Base-by-base conservation (phyloP, 192 early-diverging fungal genomes). In the Phlyctochytrium bullatum region DNA sequence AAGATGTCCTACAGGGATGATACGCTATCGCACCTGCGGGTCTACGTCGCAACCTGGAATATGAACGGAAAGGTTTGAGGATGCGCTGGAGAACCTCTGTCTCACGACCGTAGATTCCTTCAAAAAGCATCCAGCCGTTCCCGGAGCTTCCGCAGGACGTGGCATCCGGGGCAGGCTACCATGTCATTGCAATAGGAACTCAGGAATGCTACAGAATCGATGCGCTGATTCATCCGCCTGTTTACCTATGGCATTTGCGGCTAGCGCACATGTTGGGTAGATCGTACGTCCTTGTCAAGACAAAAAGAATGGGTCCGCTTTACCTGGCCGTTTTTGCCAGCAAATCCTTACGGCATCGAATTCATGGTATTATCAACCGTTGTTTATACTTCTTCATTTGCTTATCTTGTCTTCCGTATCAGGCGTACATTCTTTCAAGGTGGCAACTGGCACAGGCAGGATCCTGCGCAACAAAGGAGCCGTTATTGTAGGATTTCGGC, bases 41-140 rank as follows among this genome's bases (percentile, higher is more conserved):
- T 95, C 24, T 89, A 91, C 76, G 74, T 91, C 10, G 93, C 93
- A 29, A 92, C 94, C 1, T 97, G 91, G 77, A 99, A 99, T 68
- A 64, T 99, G 40, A 96, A 98, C 62, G 97, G 97, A 30, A 83
- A 83, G 32, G 36, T 82, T 47, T 47, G 40, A 47, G 40, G 20
- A 6, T 47, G 6, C 40, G 40, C 20, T 47, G 20, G 40, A 14
- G 40, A 47, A 6, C 40, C 40, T 14, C 20, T 20, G 10, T 20
- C 10, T 47, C 10, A 47, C 40, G 6, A 6, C 40, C 10, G 6
- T 20, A 47, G 40, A 47, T 47, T 14, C 40, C 40, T 20, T 20
- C 40, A 47, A 47, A 47, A 20, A 47, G 20, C 40, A 47, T 47
- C 6, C 40, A 47, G 6, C 40, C 40, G 20, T 47, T 47, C 20